Evolutionary conservation across 2,329 filamentous ascomycete genomes (phyloP).

Genomic region (Colletotrichum acutatum): DNA sequence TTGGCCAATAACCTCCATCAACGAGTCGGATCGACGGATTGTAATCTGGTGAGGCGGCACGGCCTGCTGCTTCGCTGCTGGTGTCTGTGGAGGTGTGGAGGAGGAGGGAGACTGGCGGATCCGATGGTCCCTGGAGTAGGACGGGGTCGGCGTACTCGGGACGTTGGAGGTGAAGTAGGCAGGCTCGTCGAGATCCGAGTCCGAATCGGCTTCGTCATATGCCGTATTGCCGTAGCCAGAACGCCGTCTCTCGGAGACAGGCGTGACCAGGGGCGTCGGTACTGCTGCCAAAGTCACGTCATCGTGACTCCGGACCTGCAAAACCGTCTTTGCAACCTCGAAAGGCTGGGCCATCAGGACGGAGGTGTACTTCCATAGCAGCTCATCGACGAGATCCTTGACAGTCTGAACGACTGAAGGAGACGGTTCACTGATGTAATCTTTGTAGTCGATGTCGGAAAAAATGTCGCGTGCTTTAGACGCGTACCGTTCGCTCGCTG

Average conservation of each 20-base stretch:
- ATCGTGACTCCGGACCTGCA: slow-evolving; percentile 78
- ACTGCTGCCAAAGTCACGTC: slow-evolving; percentile 41
- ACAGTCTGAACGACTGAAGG: slow-evolving; percentile 80
- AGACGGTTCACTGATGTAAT: slow-evolving; percentile 82
- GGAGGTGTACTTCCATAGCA: slow-evolving; percentile 91
- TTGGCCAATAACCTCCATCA: slow-evolving; percentile 87
- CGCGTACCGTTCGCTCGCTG: slow-evolving; percentile 56
- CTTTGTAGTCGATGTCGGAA: slow-evolving; percentile 90
- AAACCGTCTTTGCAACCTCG: slow-evolving; percentile 92
- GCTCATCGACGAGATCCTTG: slow-evolving; percentile 82
- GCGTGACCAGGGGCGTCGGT: slow-evolving; percentile 42
- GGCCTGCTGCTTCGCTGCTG: slow-evolving; percentile 48
- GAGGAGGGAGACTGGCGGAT: slow-evolving; percentile 45
- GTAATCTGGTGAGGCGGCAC: slow-evolving; percentile 70
- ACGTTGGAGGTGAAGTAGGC: slow-evolving; percentile 82
- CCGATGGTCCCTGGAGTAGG: slow-evolving; percentile 47
- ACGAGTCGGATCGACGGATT: slow-evolving; percentile 80
- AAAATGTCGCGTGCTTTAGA: slow-evolving; percentile 85
- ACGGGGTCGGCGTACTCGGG: slow-evolving; percentile 65
- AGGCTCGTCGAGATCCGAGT: slow-evolving; percentile 81
- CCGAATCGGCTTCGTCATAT: slow-evolving; percentile 62
- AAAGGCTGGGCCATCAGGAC: slow-evolving; percentile 94
- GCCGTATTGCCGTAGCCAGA: slow-evolving; percentile 48
- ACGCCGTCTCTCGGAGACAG: slow-evolving; percentile 42
- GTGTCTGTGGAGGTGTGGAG: slow-evolving; percentile 43